Evolutionary conservation across 495 filamentous ascomycete species (phyloP).

Genomic region (Penicillium lagena): DNA sequence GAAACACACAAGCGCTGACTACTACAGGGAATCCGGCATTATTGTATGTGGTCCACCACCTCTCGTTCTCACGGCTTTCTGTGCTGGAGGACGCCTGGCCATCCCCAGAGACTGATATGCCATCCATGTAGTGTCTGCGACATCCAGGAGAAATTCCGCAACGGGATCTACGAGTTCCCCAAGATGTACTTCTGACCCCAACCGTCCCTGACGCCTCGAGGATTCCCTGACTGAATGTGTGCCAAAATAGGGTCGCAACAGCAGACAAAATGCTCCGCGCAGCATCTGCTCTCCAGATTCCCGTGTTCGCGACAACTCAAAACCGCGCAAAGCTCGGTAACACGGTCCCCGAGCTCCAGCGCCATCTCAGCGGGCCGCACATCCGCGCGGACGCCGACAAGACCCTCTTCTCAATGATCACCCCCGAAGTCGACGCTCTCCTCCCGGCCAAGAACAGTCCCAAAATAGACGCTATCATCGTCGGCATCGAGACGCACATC

Average conservation of each 20-base stretch:
- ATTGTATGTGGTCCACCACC: constrained; percentile 44
- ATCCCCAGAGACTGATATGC: not conserved
- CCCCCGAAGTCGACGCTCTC: constrained; percentile 34
- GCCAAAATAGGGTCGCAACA: constrained; percentile 22
- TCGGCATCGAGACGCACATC: constrained; percentile 92
- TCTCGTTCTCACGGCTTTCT: too few relatives aligned
- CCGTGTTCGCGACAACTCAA: constrained; percentile 82
- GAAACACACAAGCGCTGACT: not conserved
- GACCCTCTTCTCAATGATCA: constrained; percentile 81
- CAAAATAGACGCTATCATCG: constrained; percentile 35
- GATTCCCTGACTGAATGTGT: not conserved
- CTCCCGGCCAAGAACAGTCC: constrained; percentile 16
- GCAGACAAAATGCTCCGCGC: constrained; percentile 36
- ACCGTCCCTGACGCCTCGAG: not conserved
- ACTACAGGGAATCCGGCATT: constrained; percentile 57
- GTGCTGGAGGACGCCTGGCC: not conserved
- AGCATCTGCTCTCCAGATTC: constrained; percentile 61
- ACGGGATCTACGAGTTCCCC: constrained; percentile 73
- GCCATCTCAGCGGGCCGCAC: constrained; percentile 28
- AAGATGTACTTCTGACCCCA: constrained; percentile 51
- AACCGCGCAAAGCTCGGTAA: constrained; percentile 66
- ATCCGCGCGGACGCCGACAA: constrained; percentile 67
- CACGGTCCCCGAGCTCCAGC: constrained; percentile 62
- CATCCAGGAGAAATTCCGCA: constrained; percentile 88
- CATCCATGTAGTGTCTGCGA: constrained; percentile 72